Percentiles rank a stretch among this genome's conserved stretches.
phyloP scores from a whole-genome alignment of 2,329 filamentous ascomycete genomes.

The Colletotrichum falcatum region DNA sequence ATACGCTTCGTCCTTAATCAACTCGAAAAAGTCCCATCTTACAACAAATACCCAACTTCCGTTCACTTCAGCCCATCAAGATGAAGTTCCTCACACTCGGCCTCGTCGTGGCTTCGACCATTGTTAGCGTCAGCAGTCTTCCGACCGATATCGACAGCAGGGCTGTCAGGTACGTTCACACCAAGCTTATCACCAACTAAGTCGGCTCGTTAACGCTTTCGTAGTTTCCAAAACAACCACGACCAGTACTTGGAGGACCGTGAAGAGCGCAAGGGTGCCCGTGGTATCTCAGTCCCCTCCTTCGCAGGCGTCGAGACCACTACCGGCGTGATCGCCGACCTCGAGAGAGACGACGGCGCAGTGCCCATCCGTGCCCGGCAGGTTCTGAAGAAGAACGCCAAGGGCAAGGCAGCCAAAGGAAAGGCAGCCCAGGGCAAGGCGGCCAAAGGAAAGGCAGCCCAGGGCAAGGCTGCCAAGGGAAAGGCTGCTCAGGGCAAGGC shows the following conservation, averaged over 20 bases:
- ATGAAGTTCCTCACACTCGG: slow-evolving; percentile 37
- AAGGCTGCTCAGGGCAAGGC: slow-evolving; percentile 36
- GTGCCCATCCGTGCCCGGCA: slow-evolving; percentile 31
- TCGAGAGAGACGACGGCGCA: slow-evolving; percentile 22
- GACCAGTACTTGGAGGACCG: slow-evolving; percentile 32
- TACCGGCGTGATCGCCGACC: slow-evolving; percentile 29
- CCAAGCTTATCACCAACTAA: no score
- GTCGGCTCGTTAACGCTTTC: neutral
- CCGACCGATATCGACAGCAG: slow-evolving; percentile 36
- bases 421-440: slow-evolving; percentile 35
- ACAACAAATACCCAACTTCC: slow-evolving; percentile 11
- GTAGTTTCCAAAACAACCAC: slow-evolving; percentile 16
- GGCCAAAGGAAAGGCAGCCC: slow-evolving; percentile 18
- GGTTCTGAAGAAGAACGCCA: slow-evolving; percentile 31
- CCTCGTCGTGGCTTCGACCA: slow-evolving; percentile 34
- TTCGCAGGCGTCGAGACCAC: slow-evolving; percentile 35
- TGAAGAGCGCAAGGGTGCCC: slow-evolving; percentile 30
- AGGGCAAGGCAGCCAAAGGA: slow-evolving; percentile 27
- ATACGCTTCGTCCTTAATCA: slow-evolving; percentile 13
- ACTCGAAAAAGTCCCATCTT: neutral
- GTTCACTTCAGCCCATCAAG: slow-evolving; percentile 38
- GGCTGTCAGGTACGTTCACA: slow-evolving; percentile 32
- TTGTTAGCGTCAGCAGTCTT: slow-evolving; percentile 40
- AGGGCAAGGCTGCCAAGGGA: neutral
- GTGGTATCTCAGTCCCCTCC: slow-evolving; percentile 32